Evolutionary conservation across 2,329 filamentous ascomycete genomes (phyloP), one percentile per base, ranked within the genome.

Genomic region (Scedosporium boydii): DNA sequence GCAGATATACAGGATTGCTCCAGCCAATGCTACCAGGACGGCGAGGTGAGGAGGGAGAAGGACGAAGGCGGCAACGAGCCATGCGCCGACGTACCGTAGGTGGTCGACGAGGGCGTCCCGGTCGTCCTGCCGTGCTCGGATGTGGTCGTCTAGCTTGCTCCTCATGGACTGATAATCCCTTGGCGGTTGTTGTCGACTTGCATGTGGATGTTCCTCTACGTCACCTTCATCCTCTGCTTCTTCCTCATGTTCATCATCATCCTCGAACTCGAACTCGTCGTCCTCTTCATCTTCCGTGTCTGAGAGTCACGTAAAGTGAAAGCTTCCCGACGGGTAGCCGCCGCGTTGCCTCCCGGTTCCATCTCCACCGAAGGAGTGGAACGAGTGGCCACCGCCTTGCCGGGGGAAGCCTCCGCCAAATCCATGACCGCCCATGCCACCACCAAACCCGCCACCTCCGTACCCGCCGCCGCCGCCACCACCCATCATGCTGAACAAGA

Each of bases 401-500:
- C 75, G 74, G 21, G 75, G 76, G 73, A 82, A 81, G 18, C 84
- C 83, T 21, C 60, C 60, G n/a, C 60, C 60, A 41, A 61, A 61
- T 26, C 59, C 59, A 21, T 51, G 59, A 14, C 44, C 27, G 14
- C 51, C 51, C 51, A 55, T 55, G 57, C 81, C 81, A 18, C 80
- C 79, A 6, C 77, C 77, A 63, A 75, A 77, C 55, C 75, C 74
- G 26, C 74, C 75, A 62, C 80, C 77, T 51, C 77, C 77, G 58
- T 38, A 38, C 76, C 80, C 81, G 48, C 80, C 80, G 62, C 78
- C 78, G 42, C 82, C 80, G 38, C 76, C 77, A 44, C 82, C 81
- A 63, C 88, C 88, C 87, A 92, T 91, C 88, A 92, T 91, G 76
- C 88, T 90, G 78, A 91, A 91, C 27, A 93, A 78, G 67, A 92